Percentiles rank a stretch among this genome's conserved stretches.
These are phyloP conservation scores for Guadua angustifolia DNA, from an alignment of 176 grass and related monocot genomes.

Conservation along the genomic window DNA sequence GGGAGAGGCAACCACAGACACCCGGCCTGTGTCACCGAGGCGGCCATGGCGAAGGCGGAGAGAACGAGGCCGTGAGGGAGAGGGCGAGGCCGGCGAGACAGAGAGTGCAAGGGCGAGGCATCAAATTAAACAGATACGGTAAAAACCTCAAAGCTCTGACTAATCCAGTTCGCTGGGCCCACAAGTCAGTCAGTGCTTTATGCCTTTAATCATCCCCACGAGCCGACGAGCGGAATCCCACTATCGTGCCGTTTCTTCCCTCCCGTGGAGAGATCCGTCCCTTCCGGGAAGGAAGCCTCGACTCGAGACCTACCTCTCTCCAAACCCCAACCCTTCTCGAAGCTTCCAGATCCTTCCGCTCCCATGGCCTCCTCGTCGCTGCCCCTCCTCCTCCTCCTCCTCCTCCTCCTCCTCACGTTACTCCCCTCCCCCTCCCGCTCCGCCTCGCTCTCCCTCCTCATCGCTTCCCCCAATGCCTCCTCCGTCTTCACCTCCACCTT, in stretches of 20 bases:
- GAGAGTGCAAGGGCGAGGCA: no score
- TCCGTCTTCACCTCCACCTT: constrained; percentile 25
- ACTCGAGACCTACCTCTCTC: constrained; percentile 35
- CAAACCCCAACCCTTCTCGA: constrained; percentile 38
- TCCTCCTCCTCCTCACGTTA: constrained; percentile 37
- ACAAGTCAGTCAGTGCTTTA: constrained; percentile 1
- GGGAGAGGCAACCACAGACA: no score
- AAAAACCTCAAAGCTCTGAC: neutral
- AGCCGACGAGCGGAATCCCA: constrained; percentile 21
- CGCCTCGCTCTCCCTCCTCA: constrained; percentile 40
- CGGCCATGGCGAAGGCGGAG: no score
- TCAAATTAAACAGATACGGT: neutral
- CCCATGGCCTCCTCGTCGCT: constrained; percentile 24
- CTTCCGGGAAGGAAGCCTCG: constrained; percentile 15
- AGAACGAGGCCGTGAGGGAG: no score
- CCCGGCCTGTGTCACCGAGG: no score
- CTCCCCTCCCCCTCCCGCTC: constrained; percentile 45
- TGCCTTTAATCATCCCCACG: no score
- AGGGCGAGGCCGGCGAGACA: no score
- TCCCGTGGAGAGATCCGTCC: constrained; percentile 46
- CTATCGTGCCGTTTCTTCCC: neutral
- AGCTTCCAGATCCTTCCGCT: constrained; percentile 29
- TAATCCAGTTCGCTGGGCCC: neutral
- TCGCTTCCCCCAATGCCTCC: constrained; percentile 44
- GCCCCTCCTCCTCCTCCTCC: neutral